Evolutionary conservation across 116 monocot genomes (phyloP).

Genomic region (Dioscorea cayenensis): DNA sequence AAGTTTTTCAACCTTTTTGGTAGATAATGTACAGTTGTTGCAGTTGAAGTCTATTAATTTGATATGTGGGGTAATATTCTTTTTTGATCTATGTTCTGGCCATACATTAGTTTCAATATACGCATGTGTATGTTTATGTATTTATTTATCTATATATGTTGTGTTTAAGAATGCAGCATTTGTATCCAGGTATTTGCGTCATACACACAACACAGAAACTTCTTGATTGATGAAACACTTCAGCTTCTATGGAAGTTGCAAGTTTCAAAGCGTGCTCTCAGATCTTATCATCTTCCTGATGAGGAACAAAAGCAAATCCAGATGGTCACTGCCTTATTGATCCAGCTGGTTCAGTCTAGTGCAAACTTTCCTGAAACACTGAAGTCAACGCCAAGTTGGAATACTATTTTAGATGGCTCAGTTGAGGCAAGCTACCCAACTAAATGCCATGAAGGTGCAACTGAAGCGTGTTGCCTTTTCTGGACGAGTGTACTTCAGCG

Average conservation of each 20-base stretch:
- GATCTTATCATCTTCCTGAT: constrained; percentile 89
- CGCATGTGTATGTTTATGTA: neutral
- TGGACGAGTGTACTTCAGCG: constrained; percentile 94
- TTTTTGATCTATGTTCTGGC: constrained; percentile 1
- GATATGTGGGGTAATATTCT: constrained; percentile 60
- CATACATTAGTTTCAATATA: neutral
- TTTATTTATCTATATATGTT: neutral
- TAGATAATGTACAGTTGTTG: constrained; percentile 89
- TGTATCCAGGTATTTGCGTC: constrained; percentile 63
- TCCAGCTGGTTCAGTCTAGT: constrained; percentile 92
- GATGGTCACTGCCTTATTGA: constrained; percentile 90
- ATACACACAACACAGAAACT: constrained; percentile 81
- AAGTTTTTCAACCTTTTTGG: constrained; percentile 87
- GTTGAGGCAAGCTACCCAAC: constrained; percentile 47
- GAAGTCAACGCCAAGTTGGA: constrained; percentile 35
- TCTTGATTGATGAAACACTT: constrained; percentile 87
- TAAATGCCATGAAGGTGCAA: constrained; percentile 69
- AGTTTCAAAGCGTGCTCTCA: constrained; percentile 65
- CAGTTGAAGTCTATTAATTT: constrained; percentile 91
- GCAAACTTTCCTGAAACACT: constrained; percentile 63
- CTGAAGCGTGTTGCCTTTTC: constrained; percentile 71
- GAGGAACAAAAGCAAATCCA: constrained; percentile 98
- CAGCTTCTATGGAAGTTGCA: constrained; percentile 87
- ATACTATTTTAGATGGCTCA: constrained; percentile 46
- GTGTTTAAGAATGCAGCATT: neutral